Base-by-base conservation (phyloP, 352 stramenopile species). In the Saprolegnia parasitica region DNA sequence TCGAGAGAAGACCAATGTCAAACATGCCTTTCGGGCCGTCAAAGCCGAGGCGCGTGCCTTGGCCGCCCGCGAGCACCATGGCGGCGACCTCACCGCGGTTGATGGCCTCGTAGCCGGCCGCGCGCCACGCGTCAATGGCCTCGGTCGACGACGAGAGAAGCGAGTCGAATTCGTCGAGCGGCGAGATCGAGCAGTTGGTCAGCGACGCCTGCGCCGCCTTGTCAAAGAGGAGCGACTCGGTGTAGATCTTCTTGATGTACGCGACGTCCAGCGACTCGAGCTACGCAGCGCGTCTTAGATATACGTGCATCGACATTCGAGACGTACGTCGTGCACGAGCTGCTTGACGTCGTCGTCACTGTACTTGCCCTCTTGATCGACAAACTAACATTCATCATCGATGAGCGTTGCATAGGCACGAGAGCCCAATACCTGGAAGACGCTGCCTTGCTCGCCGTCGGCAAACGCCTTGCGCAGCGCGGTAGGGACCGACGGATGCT, bases 11-110 rank as follows among this genome's bases (percentile, higher is more conserved):
- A 0, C 89, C 90, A 40, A 98, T 90, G 79, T 96, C 77, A 78
- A 96, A 98, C 77, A 96, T 89, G 52, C 95, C 95, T 78, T 99
- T 99, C 26, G 97, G 94, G 0, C 93, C 91, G 32, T 92, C 71
- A 80, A 98, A 99, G 50, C 96, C 96, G 20, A 99, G 78, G 15
- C 97, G 86, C 23, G 97, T 99, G 67, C 97, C 97, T 80, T 99
- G 96, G 24, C 96, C 96, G 42, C 97, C 97, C 39, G 86, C 85
- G 61, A 99, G 76, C 5, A 99, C 81, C 39, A 99, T 71, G 46
- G 95, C 90, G 23, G 91, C 96, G 5, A 99, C 90, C 73, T 98
- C 56, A 16, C 92, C 87, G 6, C 80, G 71, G 52, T 62, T 67
- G 24, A 99, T 92, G 10, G 94, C 95, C n/a, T 96, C 75, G 0